Evolutionary conservation across 2,329 filamentous ascomycete species (phyloP).

Genomic region (Curvularia hawaiiensis): DNA sequence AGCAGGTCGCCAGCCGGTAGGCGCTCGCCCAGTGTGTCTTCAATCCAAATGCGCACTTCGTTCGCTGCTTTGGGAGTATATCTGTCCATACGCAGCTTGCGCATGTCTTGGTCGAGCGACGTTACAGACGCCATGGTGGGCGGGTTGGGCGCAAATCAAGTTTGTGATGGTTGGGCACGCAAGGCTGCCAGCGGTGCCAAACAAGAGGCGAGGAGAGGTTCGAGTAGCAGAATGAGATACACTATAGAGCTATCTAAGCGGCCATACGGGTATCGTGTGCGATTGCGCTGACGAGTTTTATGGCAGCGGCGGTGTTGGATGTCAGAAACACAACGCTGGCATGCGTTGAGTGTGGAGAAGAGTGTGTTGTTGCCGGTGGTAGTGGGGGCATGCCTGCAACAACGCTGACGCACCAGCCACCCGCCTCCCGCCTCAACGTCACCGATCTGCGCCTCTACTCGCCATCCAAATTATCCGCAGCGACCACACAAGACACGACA

Average conservation of each 20-base stretch:
- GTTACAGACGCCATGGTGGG: constrained; percentile 84
- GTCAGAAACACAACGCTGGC: constrained; percentile 5
- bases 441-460: constrained; percentile 23
- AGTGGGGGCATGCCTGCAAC: constrained; percentile 24
- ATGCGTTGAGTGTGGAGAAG: constrained; percentile 14
- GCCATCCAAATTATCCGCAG: constrained; percentile 14
- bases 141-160: constrained; percentile 20
- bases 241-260: constrained; percentile 3
- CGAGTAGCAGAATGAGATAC: constrained; percentile 1
- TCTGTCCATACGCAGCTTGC: constrained; percentile 87
- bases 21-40: constrained; percentile 75
- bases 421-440: constrained; percentile 28
- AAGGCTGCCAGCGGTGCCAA: constrained; percentile 1
- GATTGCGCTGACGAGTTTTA: background rate
- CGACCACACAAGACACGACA: constrained; percentile 10
- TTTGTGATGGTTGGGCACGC: background rate
- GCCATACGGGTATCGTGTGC: background rate
- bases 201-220: background rate
- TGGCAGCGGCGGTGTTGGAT: constrained; percentile 1
- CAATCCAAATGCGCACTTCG: constrained; percentile 85
- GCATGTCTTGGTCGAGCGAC: constrained; percentile 93
- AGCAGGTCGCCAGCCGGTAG: constrained; percentile 78
- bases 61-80: constrained; percentile 91
- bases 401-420: constrained; percentile 31
- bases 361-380: constrained; percentile 7